Conservation (phyloP, 129 eudicot species). For the Gnaphalium uliginosum region DNA sequence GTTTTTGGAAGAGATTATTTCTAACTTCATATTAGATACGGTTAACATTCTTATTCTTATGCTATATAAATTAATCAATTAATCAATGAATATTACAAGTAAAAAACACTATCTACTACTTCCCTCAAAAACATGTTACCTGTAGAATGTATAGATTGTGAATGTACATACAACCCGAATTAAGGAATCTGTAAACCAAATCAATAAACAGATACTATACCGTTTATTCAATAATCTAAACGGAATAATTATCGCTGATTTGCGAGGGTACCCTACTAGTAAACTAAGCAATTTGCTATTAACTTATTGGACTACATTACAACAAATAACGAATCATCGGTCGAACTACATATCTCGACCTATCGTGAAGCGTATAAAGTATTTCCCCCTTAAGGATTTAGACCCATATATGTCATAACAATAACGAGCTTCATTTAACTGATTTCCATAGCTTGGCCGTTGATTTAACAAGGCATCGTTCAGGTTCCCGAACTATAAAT, state of each 20-base stretch:
- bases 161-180: too few species aligned
- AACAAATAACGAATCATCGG: constrained; percentile 16
- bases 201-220: too few species aligned
- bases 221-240: not conserved
- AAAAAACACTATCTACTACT: too few species aligned
- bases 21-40: too few species aligned
- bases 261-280: not conserved
- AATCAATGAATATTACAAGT: too few species aligned
- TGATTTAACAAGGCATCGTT: constrained; percentile 46
- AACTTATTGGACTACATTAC: constrained; percentile 1
- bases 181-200: too few species aligned
- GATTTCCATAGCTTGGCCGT: constrained; percentile 30
- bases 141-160: too few species aligned
- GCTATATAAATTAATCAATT: too few species aligned
- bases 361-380: not conserved
- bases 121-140: too few species aligned
- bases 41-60: too few species aligned
- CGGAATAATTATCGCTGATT: too few species aligned
- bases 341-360: not conserved
- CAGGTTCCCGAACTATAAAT: constrained; percentile 78
- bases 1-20: not conserved
- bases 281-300: not conserved
- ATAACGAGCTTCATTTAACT: constrained; percentile 14
- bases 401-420: not conserved
- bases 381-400: not conserved